Conservation (phyloP, 1,139 yeast species). For the Candida buenavistaensis region DNA sequence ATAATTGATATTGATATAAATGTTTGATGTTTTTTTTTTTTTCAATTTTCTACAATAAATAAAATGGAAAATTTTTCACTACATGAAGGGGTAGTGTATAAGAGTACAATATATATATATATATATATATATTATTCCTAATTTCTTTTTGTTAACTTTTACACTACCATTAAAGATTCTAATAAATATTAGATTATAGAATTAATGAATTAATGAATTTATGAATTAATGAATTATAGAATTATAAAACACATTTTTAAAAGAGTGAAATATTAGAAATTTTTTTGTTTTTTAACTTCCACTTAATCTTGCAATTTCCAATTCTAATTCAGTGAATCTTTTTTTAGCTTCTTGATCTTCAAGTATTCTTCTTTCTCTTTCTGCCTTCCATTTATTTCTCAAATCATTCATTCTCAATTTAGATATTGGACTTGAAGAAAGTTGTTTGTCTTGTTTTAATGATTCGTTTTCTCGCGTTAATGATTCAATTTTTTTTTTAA, state of each 20-base stretch:
- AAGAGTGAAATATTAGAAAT: too few relatives aligned
- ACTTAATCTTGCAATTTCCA: constrained; percentile 49
- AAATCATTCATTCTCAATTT: constrained; percentile 60
- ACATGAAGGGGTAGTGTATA: constrained; percentile 8
- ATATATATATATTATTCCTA: constrained; percentile 2
- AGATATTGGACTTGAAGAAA: constrained; percentile 30
- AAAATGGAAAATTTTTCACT: constrained; percentile 1
- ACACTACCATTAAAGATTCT: too few relatives aligned
- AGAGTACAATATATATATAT: neutral
- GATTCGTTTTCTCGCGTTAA: constrained; percentile 10
- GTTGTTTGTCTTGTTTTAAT: constrained; percentile 1
- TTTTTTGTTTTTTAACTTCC: constrained; percentile 13
- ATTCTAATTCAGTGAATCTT: constrained; percentile 54
- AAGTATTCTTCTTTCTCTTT: constrained; percentile 65
- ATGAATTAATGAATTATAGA: too few relatives aligned
- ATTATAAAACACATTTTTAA: too few relatives aligned
- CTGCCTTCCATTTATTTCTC: constrained; percentile 65
- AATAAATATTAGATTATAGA: too few relatives aligned
- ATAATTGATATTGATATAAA: too few relatives aligned
- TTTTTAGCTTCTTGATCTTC: constrained; percentile 57
- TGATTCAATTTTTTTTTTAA: constrained; percentile 21
- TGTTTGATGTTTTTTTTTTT: neutral
- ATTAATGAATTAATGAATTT: too few relatives aligned
- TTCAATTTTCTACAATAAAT: neutral
- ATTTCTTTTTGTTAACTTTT: too few relatives aligned